Evolutionary conservation across 257 asterid genomes (phyloP), one percentile per base, ranked within the genome.

Genomic region (Paraleonurus japonicus): DNA sequence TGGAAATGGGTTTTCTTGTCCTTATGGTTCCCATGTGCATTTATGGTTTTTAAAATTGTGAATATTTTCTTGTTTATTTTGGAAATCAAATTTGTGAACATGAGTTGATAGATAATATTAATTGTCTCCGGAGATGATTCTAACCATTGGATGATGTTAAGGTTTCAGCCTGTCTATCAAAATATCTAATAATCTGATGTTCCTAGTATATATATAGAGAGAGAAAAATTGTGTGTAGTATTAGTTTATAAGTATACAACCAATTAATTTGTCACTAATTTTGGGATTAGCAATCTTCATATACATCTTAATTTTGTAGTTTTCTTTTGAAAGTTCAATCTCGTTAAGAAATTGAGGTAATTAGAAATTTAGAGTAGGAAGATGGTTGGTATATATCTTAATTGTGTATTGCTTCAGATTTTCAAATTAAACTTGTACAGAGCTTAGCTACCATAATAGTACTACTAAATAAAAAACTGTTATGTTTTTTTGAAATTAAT

Each of bases 341-440:
- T 45, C 20, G 3, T 15, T 45, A 10, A 45, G 20, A 45, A 45
- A 15, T 45, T 3, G 53, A 45, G 53, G 20, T 45, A 45, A 45
- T 45, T 45, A 45, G 53, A n/a, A n/a, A n/a, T n/a, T n/a, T n/a
- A n/a, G n/a, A n/a, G 15, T 45, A 45, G 53, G 53, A n/a, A 45
- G 53, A n/a, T 4, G 53, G 20, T 3, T 15, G 7, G 8, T n/a
- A 15, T 45, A 45, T 15, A 45, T 45, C 19, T 45, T 72, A 12
- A 26, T 60, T 28, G 59, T 67, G 60, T 43, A 70, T n/a, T 20
- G 55, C n/a, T 72, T 41, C 15, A 28, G 11, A 45, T 61, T 61
- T 60, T 47, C 65, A 72, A n/a, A n/a, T n/a, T n/a, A n/a, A 72
- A 72, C 77, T 72, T 50, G 65, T 47, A 62, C 32, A 72, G 43